Conservation (phyloP, 345 rosid genomes). For the Ceriops tagal region DNA sequence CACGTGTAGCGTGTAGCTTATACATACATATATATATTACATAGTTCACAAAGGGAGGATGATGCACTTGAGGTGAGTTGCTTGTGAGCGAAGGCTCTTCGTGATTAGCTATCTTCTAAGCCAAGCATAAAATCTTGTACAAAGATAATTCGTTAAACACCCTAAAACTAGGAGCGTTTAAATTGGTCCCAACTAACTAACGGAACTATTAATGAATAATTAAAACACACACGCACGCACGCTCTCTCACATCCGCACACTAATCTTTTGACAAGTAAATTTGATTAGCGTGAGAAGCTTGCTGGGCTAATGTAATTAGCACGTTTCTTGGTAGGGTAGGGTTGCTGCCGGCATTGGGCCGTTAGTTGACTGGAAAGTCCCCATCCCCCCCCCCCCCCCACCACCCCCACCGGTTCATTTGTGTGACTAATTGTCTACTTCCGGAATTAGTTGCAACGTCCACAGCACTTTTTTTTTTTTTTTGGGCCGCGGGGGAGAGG, state of each 20-base stretch:
- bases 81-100: conserved; percentile 16
- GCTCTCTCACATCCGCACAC: neutral
- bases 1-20: too few relatives aligned
- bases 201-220: conserved; percentile 9
- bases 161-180: neutral
- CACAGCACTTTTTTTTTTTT: neutral
- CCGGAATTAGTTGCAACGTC: conserved; percentile 20
- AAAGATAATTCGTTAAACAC: neutral
- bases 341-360: neutral
- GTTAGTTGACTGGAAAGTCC: neutral
- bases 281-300: neutral
- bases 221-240: neutral
- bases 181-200: conserved; percentile 19
- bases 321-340: neutral
- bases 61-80: conserved; percentile 1
- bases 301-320: neutral
- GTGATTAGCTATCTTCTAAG: conserved; percentile 20
- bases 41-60: too few relatives aligned
- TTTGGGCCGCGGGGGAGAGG: too few relatives aligned
- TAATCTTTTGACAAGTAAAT: too few relatives aligned
- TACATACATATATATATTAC: too few relatives aligned
- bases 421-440: neutral
- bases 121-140: conserved; percentile 22
- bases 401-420: neutral
- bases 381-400: neutral